A percentile compares a stretch with the other conserved stretches of the same genome.
Conservation (phyloP, 2,329 filamentous ascomycete species). For the Pyrenochaeta sp. region DNA sequence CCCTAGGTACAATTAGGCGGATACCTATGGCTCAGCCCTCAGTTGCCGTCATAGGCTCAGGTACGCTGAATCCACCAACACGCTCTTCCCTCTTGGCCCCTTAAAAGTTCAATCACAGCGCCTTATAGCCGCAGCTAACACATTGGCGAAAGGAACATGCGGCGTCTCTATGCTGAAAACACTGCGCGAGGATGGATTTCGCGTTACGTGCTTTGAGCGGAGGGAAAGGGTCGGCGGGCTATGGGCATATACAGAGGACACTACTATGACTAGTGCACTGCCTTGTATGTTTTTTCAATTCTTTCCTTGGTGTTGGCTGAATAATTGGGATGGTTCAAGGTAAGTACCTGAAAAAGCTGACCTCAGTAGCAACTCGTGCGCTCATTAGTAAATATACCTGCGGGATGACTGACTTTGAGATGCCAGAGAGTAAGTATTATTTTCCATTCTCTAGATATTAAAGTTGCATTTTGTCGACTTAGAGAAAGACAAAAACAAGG, state of each 20-base stretch:
- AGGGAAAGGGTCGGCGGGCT: slow-evolving; percentile 53
- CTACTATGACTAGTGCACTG: slow-evolving; percentile 22
- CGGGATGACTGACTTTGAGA: slow-evolving; percentile 53
- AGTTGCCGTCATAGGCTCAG: background rate
- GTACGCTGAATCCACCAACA: background rate
- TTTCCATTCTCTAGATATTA: background rate
- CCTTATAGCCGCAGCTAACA: background rate
- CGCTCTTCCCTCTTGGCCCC: too few relatives aligned
- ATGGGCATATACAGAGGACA: slow-evolving; percentile 53
- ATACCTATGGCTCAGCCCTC: too few relatives aligned
- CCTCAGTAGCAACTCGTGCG: slow-evolving; percentile 9
- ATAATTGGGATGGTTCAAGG: too few relatives aligned
- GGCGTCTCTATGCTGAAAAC: slow-evolving; percentile 44
- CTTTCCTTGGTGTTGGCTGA: too few relatives aligned
- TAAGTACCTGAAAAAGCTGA: too few relatives aligned
- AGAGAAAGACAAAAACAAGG: too few relatives aligned
- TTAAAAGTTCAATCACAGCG: too few relatives aligned
- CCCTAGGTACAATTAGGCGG: too few relatives aligned
- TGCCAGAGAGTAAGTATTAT: slow-evolving; percentile 48
- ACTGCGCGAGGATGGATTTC: slow-evolving; percentile 54
- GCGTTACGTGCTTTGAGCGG: slow-evolving; percentile 51
- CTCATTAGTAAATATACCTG: slow-evolving; percentile 49
- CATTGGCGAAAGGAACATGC: slow-evolving; percentile 9
- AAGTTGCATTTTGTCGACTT: too few relatives aligned
- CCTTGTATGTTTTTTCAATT: slow-evolving; percentile 37